These are phyloP conservation scores for Pseudomonodictys pantanalensis DNA, from an alignment of 495 filamentous ascomycete species.

Conservation along the genomic window DNA sequence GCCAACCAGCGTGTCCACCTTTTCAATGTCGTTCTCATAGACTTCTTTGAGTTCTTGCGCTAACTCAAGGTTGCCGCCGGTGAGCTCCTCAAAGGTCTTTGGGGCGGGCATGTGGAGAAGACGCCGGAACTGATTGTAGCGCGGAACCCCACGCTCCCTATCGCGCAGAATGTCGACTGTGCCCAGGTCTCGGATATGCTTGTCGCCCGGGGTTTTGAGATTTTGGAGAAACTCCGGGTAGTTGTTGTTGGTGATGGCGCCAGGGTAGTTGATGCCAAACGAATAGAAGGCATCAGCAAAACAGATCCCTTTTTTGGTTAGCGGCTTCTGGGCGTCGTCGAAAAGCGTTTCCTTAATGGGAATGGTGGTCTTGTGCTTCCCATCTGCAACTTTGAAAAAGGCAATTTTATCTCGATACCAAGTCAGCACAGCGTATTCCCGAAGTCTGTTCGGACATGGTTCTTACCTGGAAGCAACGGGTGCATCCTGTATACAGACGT, in stretches of 20 bases:
- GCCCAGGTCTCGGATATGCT: constrained; percentile 39
- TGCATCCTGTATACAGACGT: constrained; percentile 48
- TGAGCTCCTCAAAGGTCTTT: constrained; percentile 39
- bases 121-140: constrained; percentile 48
- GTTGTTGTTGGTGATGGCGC: constrained; percentile 35
- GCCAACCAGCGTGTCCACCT: constrained; percentile 44
- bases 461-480: constrained; percentile 40
- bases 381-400: constrained; percentile 40
- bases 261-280: constrained; percentile 41
- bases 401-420: constrained; percentile 39
- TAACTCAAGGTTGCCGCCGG: constrained; percentile 39
- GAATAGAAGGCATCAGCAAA: constrained; percentile 47
- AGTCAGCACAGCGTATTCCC: not conserved
- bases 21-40: constrained; percentile 41
- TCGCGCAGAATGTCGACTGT: constrained; percentile 48
- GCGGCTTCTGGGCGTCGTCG: constrained; percentile 32
- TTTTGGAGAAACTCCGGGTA: constrained; percentile 43
- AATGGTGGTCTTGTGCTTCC: constrained; percentile 38
- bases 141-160: constrained; percentile 48
- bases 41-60: constrained; percentile 35
- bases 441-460: not conserved
- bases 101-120: constrained; percentile 41
- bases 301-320: constrained; percentile 23
- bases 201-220: constrained; percentile 39
- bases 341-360: constrained; percentile 39